phyloP scores from a whole-genome alignment of 2,329 filamentous ascomycete species.

The Ceratocystis diversiconidia region DNA sequence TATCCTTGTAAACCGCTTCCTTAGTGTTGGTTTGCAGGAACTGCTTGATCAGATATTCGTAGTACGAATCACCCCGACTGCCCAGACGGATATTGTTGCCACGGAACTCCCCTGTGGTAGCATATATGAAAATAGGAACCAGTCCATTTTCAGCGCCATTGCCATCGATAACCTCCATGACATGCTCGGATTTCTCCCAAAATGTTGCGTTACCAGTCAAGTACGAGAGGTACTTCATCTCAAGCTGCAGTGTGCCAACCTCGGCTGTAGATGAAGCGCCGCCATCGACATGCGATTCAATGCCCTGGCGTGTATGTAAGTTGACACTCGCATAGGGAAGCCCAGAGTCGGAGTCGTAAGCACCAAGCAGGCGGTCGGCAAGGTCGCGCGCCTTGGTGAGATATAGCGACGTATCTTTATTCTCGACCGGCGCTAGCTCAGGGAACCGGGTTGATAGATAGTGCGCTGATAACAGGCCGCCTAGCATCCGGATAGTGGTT shows the following conservation, averaged over 20 bases:
- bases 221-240: constrained; percentile 94
- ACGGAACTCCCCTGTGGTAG: constrained; percentile 62
- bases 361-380: constrained; percentile 71
- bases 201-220: constrained; percentile 84
- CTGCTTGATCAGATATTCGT: constrained; percentile 98
- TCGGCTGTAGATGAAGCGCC: constrained; percentile 91
- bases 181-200: constrained; percentile 82
- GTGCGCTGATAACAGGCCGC: constrained; percentile 81
- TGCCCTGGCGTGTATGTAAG: constrained; percentile 58
- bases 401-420: constrained; percentile 72
- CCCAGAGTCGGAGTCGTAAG: constrained; percentile 76
- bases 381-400: constrained; percentile 91
- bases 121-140: constrained; percentile 80
- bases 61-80: constrained; percentile 92
- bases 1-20: constrained; percentile 72
- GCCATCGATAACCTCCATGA: constrained; percentile 80
- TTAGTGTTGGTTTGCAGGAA: constrained; percentile 84
- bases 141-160: constrained; percentile 69
- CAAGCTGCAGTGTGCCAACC: constrained; percentile 79
- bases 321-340: constrained; percentile 87
- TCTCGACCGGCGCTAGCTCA: constrained; percentile 56
- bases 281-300: constrained; percentile 67
- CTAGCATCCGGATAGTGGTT: constrained; percentile 94
- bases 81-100: constrained; percentile 81
- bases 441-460: constrained; percentile 81